Conservation (phyloP, 345 rosid species). For the Camelina laxa region DNA sequence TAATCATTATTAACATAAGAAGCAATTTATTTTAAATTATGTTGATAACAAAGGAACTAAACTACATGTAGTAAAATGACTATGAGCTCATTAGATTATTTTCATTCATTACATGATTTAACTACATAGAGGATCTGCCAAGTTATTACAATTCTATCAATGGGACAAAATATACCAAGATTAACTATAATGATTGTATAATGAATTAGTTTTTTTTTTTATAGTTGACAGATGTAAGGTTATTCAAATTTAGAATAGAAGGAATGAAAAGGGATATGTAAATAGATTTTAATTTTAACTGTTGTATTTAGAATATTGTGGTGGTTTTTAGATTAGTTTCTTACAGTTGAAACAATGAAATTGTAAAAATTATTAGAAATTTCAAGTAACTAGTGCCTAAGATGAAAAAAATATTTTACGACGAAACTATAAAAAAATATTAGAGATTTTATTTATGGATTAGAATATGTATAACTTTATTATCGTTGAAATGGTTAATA, state of each 20-base stretch:
- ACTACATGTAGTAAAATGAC: background rate
- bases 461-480: background rate
- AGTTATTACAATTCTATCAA: background rate
- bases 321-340: background rate
- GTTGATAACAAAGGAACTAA: background rate
- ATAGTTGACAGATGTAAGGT: background rate
- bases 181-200: background rate
- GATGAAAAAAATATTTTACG: background rate
- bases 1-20: background rate
- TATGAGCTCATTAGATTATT: background rate
- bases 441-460: background rate
- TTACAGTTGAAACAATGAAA: background rate
- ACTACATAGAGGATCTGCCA: background rate
- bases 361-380: background rate
- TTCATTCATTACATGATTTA: background rate
- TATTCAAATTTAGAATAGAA: background rate
- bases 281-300: background rate
- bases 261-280: background rate
- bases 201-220: background rate
- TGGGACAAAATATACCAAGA: background rate
- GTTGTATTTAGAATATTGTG: background rate
- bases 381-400: background rate
- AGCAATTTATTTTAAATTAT: background rate
- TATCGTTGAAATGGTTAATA: background rate
- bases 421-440: background rate